Base-by-base conservation (phyloP, 441 rosid genomes). In the Eruca vesicaria region DNA sequence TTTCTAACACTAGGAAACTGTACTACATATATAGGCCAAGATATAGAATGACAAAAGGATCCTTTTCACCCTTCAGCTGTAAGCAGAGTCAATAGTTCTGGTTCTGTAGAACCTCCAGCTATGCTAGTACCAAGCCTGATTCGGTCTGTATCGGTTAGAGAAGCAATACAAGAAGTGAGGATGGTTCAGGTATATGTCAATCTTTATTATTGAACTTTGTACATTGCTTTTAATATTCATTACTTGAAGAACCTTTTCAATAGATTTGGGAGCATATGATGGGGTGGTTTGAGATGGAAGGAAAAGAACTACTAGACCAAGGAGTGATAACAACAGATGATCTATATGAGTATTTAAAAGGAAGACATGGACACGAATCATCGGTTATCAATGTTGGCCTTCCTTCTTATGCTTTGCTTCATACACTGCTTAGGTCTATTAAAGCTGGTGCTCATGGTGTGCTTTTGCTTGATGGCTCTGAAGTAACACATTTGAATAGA, bases 61-160 rank as follows among this genome's bases (percentile, higher is more conserved):
- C 88, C 10, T 79, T 72, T 58, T 69, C 81, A 76, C 38, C 84
- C 61, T 52, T 77, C 69, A 50, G 38, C 45, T 62, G 64, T n/a
- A n/a, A n/a, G n/a, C n/a, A n/a, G n/a, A n/a, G n/a, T n/a, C n/a
- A n/a, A n/a, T n/a, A n/a, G n/a, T 57, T 72, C 76, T 0, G 69
- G 66, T 52, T 60, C 86, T 59, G 68, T 56, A 50, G 93, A 86
- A 53, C 80, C 90, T 43, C 90, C 97, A 35, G 95, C 83, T 20
- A 86, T 85, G 90, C 82, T 89, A 64, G 78, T 90, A 73, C 95
- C 97, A 12, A 90, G 85, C 76, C 85, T 89, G 59, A 89, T 82
- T 36, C 95, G 69, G 32, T 89, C 95, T 12, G 79, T 85, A 71
- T 90, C 97, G 10, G 97, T 92, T 63, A 87, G 88, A 85, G n/a